Conservation (phyloP, 2,329 filamentous ascomycete species). For the Fusarium drepaniforme region DNA sequence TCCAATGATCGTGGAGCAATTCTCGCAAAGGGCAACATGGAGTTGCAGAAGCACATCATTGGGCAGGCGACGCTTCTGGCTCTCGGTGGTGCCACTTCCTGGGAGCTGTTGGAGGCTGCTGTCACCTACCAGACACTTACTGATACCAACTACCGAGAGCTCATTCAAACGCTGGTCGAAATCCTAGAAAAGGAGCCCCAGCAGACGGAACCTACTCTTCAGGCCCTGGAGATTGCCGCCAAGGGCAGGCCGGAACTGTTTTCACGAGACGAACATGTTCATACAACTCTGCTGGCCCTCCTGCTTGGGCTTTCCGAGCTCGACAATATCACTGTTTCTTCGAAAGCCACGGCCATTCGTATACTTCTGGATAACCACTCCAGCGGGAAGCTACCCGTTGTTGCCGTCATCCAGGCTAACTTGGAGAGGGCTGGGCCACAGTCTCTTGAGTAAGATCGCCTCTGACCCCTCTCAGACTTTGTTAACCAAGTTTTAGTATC, state of each 20-base stretch:
- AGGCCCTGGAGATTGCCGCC: slow-evolving; percentile 62
- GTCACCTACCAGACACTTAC: slow-evolving; percentile 58
- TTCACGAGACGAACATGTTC: slow-evolving; percentile 57
- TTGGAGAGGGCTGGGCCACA: slow-evolving; percentile 61
- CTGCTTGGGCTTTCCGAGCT: slow-evolving; percentile 68
- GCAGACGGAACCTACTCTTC: slow-evolving; percentile 50
- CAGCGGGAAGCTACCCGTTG: slow-evolving; percentile 57
- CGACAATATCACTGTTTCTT: slow-evolving; percentile 52
- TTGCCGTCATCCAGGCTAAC: slow-evolving; percentile 67
- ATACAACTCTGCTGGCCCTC: slow-evolving; percentile 64
- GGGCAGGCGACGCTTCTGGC: slow-evolving; percentile 55
- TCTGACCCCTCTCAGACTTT: neutral
- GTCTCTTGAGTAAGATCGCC: slow-evolving; percentile 62
- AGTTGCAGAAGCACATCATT: slow-evolving; percentile 62
- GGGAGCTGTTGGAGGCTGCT: slow-evolving; percentile 62
- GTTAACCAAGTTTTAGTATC: slow-evolving; percentile 52
- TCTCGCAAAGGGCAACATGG: slow-evolving; percentile 53
- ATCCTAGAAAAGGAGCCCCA: slow-evolving; percentile 48
- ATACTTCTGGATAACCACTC: slow-evolving; percentile 59
- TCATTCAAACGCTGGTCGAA: slow-evolving; percentile 51
- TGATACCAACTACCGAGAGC: slow-evolving; percentile 47
- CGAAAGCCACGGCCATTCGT: slow-evolving; percentile 58
- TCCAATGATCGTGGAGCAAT: slow-evolving; percentile 55
- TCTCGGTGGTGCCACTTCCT: slow-evolving; percentile 48
- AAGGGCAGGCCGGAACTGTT: slow-evolving; percentile 60